A percentile compares a stretch with the other conserved stretches of the same genome.
phyloP scores from a whole-genome alignment of 257 asterid species.

The Salvia rosmarinus region DNA sequence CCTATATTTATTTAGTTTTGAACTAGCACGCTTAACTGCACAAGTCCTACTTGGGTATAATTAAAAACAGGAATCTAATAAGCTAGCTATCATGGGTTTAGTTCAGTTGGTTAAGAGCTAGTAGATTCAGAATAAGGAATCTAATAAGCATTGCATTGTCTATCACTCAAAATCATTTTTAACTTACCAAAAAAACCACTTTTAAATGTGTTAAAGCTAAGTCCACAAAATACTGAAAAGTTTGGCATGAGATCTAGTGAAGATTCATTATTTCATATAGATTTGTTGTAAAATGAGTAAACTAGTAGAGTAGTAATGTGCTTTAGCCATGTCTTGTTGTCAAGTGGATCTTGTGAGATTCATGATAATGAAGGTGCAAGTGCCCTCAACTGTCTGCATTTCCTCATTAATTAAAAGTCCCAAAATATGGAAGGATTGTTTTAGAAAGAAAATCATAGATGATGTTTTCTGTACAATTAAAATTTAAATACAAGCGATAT shows the following conservation, averaged over 20 bases:
- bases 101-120: no score
- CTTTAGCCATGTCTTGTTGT: slow-evolving; percentile 9
- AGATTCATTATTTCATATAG: neutral
- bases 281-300: neutral
- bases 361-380: slow-evolving; percentile 27
- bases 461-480: no score
- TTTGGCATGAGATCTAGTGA: neutral
- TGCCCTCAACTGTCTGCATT: slow-evolving; percentile 32
- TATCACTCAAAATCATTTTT: neutral
- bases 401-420: neutral
- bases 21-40: neutral
- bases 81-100: no score
- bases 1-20: neutral
- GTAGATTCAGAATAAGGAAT: no score
- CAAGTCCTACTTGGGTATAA: neutral
- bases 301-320: neutral
- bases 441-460: no score
- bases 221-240: neutral
- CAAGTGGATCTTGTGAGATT: slow-evolving; percentile 41
- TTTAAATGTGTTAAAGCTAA: neutral
- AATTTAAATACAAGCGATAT: no score
- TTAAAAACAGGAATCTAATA: neutral
- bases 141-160: neutral
- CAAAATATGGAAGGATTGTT: neutral
- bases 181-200: no score